Percentiles rank a stretch among this genome's conserved stretches.
Evolutionary conservation across 805 yeast species (phyloP).

Genomic region (Tetrapisispora namnaoensis): DNA sequence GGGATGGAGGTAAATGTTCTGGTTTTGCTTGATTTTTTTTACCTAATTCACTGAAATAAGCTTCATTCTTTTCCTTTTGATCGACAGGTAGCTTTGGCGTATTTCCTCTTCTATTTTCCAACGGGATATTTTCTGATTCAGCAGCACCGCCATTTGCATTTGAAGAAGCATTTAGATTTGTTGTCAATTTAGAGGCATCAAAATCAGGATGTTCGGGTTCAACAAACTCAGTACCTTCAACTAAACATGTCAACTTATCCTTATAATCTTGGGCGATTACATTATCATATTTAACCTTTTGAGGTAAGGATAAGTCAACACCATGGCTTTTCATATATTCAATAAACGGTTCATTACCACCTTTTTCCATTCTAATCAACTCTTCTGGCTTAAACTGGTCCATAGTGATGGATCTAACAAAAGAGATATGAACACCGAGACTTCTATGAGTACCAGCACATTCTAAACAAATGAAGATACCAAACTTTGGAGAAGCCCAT

Average conservation of each 20-base stretch:
- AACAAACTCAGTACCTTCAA: constrained; percentile 63
- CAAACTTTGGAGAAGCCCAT: constrained; percentile 98
- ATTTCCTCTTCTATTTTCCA: constrained; percentile 36
- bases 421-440: constrained; percentile 91
- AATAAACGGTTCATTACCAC: constrained; percentile 76
- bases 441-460: constrained; percentile 97
- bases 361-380: constrained; percentile 79
- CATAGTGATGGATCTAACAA: constrained; percentile 95
- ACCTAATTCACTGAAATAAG: constrained; percentile 75
- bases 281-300: constrained; percentile 73
- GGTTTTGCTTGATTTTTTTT: constrained; percentile 63
- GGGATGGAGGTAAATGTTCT: constrained; percentile 74
- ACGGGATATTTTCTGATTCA: constrained; percentile 15
- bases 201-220: constrained; percentile 50
- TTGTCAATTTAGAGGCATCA: constrained; percentile 19
- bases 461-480: constrained; percentile 92
- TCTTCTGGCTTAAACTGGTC: constrained; percentile 96
- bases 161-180: constrained; percentile 5
- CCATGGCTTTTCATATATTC: constrained; percentile 66
- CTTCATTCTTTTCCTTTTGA: constrained; percentile 59
- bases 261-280: constrained; percentile 93
- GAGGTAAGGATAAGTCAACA: constrained; percentile 50
- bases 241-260: constrained; percentile 60
- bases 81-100: constrained; percentile 25
- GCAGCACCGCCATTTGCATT: not conserved